These are phyloP conservation scores for Cryptosporidium felis DNA, from an alignment of 169 alveolate genomes.

Conservation along the genomic window DNA sequence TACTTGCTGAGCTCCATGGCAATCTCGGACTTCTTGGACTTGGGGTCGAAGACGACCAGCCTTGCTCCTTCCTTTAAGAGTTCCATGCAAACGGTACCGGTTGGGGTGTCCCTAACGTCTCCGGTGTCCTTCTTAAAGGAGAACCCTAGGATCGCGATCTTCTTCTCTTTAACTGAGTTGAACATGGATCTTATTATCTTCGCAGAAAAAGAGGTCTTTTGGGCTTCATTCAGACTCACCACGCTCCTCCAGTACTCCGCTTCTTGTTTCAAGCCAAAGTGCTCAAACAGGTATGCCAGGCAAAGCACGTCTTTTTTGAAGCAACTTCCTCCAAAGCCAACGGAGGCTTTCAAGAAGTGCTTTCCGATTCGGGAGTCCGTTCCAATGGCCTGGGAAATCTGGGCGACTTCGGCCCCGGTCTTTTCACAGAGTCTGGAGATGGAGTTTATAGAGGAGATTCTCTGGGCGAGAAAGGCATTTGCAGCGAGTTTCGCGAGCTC, in stretches of 20 bases:
- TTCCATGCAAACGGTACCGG: conserved; percentile 76
- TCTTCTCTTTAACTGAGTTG: conserved; percentile 79
- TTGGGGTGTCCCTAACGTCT: conserved; percentile 88
- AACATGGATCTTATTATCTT: conserved; percentile 73
- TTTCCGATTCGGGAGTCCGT: conserved; percentile 86
- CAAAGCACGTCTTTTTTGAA: conserved; percentile 87
- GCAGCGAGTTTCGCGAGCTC: conserved; percentile 88
- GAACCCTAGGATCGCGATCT: conserved; percentile 85
- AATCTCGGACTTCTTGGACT: conserved; percentile 71
- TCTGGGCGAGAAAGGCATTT: conserved; percentile 90
- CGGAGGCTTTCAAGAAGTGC: conserved; percentile 83
- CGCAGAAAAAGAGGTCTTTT: conserved; percentile 77
- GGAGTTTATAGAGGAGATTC: conserved; percentile 88
- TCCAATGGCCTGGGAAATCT: conserved; percentile 76
- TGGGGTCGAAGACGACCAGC: conserved; percentile 85
- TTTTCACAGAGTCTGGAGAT: conserved; percentile 86
- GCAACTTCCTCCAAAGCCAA: conserved; percentile 94
- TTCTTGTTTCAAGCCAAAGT: conserved; percentile 78
- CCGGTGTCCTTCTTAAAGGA: conserved; percentile 91
- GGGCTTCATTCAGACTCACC: conserved; percentile 79
- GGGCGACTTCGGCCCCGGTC: conserved; percentile 85
- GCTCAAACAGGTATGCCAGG: conserved; percentile 82
- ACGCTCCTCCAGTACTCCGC: conserved; percentile 86
- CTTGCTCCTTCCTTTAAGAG: conserved; percentile 82
- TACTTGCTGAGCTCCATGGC: conserved; percentile 73